A percentile compares a stretch with the other conserved stretches of the same genome.
Conservation (phyloP, 768 basidiomycete species). For the Dioszegia aurantiaca region DNA sequence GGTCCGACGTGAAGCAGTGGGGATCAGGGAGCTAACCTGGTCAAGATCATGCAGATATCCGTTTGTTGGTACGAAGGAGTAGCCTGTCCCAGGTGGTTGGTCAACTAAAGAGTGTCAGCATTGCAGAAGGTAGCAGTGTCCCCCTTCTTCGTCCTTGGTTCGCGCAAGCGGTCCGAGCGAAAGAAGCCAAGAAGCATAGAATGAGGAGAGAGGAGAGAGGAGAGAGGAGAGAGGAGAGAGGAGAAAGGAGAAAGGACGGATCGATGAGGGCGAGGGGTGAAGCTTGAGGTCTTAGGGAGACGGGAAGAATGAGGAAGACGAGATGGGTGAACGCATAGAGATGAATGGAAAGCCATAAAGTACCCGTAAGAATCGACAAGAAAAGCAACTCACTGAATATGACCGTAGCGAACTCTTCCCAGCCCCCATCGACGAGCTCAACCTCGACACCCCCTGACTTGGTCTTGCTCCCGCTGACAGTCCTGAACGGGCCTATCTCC, state of each 20-base stretch:
- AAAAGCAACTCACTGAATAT: constrained; percentile 73
- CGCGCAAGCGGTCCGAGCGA: no score
- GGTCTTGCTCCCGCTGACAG: constrained; percentile 51
- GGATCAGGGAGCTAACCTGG: constrained; percentile 56
- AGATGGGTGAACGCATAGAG: no score
- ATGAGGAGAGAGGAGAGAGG: no score
- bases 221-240: no score
- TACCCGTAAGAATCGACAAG: not conserved
- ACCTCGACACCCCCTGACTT: constrained; percentile 66
- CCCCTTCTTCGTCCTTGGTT: no score
- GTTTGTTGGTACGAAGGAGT: constrained; percentile 83
- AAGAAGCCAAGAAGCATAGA: no score
- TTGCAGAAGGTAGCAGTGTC: no score
- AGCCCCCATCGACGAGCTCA: constrained; percentile 75
- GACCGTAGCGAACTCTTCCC: constrained; percentile 96
- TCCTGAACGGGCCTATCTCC: constrained; percentile 88
- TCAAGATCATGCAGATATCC: constrained; percentile 74
- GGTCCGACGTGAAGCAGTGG: not conserved
- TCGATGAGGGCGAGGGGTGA: no score
- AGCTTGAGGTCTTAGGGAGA: no score
- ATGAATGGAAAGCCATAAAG: no score
- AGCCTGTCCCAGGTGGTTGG: constrained; percentile 94
- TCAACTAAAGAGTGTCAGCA: constrained; percentile 66
- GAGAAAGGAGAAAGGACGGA: no score
- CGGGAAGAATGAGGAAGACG: no score